Evolutionary conservation across 2,329 filamentous ascomycete species (phyloP), one percentile per base, ranked within the genome.

Genomic region (Sporothrix inflata): DNA sequence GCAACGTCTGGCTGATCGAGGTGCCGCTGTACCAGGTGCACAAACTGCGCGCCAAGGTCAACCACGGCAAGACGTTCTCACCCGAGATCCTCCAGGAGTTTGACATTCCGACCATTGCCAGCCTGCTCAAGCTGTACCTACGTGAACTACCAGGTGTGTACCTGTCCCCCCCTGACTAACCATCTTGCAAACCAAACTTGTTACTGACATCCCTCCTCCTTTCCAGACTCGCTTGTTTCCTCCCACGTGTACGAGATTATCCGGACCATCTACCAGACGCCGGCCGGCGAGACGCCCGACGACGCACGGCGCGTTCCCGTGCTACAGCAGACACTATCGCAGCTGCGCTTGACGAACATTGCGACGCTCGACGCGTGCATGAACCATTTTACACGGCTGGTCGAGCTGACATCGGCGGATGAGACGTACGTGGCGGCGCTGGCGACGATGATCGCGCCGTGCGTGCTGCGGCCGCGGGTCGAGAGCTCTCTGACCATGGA

Each of bases 221-320:
- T 47, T 49, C 19, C 76, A 96, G 96, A 99, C 82, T 98, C 96
- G n/a, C 87, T 99, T 74, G 95, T 99, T 74, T 98, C 96, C 72
- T 97, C 94, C 53, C 95, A 98, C 80, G 94, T 99, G 73, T 99
- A 99, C 81, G 97, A 99, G 83, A 98, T 99, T 79, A 91, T 99
- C 80, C 94, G 97, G 83, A 98, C 94, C 1, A 97, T 99, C 75
- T 99, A 99, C 84, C 91, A 90, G 63, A 94, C 92, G 16, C 91
- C 94, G 14, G 87, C 92, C 63, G 88, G 92, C 55, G 93, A 97
- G 72, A 88, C 89, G 19, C 90, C 90, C 3, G 93, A 97, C 77
- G 75, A 74, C 27, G 87, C 90, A 69, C 90, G 93, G 14, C 92
- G 96, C 70, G 88, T 99, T 75, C 92, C 94, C 71, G 94, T 98